Evolutionary conservation across 768 basidiomycete species (phyloP), one percentile per base, ranked within the genome.

Genomic region (Amanita jacksonii): DNA sequence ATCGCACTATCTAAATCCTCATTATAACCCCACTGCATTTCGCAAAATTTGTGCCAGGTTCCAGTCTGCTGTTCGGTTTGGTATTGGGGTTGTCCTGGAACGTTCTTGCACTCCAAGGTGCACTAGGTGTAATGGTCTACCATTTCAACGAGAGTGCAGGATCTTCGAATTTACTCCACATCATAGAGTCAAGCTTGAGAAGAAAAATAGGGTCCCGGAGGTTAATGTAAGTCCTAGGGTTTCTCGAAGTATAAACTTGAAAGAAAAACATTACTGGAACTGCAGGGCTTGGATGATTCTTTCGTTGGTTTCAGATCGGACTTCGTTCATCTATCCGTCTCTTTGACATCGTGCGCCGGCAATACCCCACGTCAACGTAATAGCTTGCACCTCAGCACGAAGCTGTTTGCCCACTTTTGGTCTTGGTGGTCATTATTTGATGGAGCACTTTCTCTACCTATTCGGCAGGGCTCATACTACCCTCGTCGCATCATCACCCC

Each of bases 351-450:
- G 2, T 81, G 81, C 5, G 66, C 77, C 16, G 63, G 62, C 46
- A 57, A 50, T 28, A 51, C 59, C 31, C 60, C 55, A 35, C 54
- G 55, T 5, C 58, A 62, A 27, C 66, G 74, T 25, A 93, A 81
- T 62, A 86, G 75, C 52, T 65, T 97, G 43, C 85, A 98, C 60
- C 74, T 94, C 24, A 87, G 84, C 2, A 89, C 92, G 0, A 81
- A 83, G 51, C 70, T 78, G 2, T 91, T 90, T 53, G 71, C 86
- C 1, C 87, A 91, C 60, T 98, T 98, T 64, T 88, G 84, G 76
- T 74, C 82, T 1, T 96, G 92, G 93, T 93, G 87, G 76, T 68
- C 70, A 30, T 66, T 92, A 3, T 98, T 97, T 54, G 83, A 92
- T 54, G 70, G 78, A 41, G 70, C 70, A 8, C 64, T 89, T 47